These are phyloP conservation scores for Phylloporus sp. DNA, from an alignment of 768 basidiomycete genomes.

Conservation along the genomic window DNA sequence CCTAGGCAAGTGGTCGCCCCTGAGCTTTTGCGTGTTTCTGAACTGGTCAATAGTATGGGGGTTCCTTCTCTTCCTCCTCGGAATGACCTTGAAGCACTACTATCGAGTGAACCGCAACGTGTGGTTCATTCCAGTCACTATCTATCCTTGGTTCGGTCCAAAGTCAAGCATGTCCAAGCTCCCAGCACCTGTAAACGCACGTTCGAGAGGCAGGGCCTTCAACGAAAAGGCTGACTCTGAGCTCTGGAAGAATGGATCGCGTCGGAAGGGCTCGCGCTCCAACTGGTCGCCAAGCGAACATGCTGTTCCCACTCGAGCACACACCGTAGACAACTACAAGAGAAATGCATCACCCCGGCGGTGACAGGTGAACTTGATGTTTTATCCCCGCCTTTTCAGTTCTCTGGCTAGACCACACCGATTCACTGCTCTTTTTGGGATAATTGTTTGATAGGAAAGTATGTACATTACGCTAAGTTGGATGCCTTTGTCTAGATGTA, in stretches of 20 bases:
- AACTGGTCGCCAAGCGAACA: slow-evolving; percentile 20
- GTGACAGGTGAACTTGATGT: slow-evolving; percentile 28
- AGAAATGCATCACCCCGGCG: slow-evolving; percentile 43
- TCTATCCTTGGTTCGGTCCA: slow-evolving; percentile 68
- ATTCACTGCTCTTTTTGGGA: slow-evolving; percentile 2
- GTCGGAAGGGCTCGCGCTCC: slow-evolving; percentile 17
- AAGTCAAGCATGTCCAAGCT: slow-evolving; percentile 35
- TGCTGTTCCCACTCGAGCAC: slow-evolving; percentile 23
- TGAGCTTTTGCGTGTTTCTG: slow-evolving; percentile 1
- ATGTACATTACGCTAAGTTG: slow-evolving; percentile 16
- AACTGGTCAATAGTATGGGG: slow-evolving; percentile 39
- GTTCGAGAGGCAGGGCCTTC: slow-evolving; percentile 33
- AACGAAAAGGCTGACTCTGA: slow-evolving; percentile 27
- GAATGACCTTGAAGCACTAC: slow-evolving; percentile 42
- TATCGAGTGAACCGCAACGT: slow-evolving; percentile 44
- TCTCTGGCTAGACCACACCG: slow-evolving; percentile 12
- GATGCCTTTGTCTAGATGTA: slow-evolving; percentile 6
- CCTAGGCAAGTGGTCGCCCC: slow-evolving; percentile 46
- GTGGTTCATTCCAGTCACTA: slow-evolving; percentile 69
- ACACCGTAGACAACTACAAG: slow-evolving; percentile 35
- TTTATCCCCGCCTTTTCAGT: slow-evolving; percentile 1
- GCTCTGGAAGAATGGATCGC: slow-evolving; percentile 20
- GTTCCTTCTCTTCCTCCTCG: slow-evolving; percentile 44
- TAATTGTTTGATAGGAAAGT: slow-evolving; percentile 5
- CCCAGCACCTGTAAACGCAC: slow-evolving; percentile 39